Evolutionary conservation across 2,329 filamentous ascomycete genomes (phyloP).

Genomic region (Ophiostoma sp.): DNA sequence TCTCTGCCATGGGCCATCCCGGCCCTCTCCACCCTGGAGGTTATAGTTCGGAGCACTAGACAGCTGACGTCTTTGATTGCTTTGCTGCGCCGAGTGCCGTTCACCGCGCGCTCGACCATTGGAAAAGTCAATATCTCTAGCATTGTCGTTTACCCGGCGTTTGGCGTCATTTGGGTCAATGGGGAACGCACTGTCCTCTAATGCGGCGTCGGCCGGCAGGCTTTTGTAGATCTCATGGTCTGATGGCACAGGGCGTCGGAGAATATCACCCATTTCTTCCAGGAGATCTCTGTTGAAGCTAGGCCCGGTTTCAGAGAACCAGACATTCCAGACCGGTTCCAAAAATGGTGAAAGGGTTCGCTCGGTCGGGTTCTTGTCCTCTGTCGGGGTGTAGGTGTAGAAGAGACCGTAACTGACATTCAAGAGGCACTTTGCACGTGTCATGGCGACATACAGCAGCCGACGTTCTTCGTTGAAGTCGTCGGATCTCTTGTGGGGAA

Average conservation of each 20-base stretch:
- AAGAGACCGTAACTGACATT: constrained; percentile 77
- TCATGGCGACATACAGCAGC: constrained; percentile 94
- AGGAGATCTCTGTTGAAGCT: constrained; percentile 59
- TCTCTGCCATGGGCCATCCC: constrained; percentile 35
- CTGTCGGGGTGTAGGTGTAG: constrained; percentile 46
- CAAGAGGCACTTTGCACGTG: constrained; percentile 75
- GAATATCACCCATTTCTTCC: constrained; percentile 63
- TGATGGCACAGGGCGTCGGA: constrained; percentile 57
- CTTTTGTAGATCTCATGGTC: constrained; percentile 49
- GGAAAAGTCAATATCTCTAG: constrained; percentile 13
- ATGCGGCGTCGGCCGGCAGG: constrained; percentile 48
- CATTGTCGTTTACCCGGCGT: constrained; percentile 17
- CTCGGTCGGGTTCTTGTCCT: constrained; percentile 8
- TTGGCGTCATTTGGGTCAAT: constrained; percentile 46
- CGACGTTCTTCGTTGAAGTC: constrained; percentile 83
- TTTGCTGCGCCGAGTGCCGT: constrained; percentile 14
- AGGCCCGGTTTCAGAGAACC: constrained; percentile 59
- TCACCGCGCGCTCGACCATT: not conserved
- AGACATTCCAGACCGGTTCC: constrained; percentile 45
- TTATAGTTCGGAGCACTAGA: constrained; percentile 14
- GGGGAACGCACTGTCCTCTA: constrained; percentile 65
- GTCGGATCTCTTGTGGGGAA: constrained; percentile 81
- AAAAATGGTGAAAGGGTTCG: constrained; percentile 65
- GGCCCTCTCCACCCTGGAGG: constrained; percentile 18
- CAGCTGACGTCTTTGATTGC: constrained; percentile 31